Evolutionary conservation across 495 filamentous ascomycete genomes (phyloP).

Genomic region (Lepidopterella palustris): DNA sequence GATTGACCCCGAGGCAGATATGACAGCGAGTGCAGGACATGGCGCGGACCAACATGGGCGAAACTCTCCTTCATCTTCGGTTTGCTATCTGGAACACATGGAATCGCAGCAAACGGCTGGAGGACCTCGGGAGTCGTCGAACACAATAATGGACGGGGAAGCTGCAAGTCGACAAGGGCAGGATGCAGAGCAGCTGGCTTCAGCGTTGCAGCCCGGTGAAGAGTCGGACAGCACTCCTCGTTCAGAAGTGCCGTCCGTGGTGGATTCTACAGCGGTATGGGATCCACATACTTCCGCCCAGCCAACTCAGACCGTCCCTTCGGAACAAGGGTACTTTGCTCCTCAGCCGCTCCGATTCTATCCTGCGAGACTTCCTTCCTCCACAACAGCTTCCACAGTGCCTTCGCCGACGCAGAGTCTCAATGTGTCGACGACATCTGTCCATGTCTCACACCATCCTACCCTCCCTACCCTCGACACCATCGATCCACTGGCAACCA

Average conservation of each 20-base stretch:
- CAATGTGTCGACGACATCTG: slow-evolving; percentile 19
- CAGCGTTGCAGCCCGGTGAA: slow-evolving; percentile 3
- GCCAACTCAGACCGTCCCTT: background rate
- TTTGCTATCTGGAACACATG: slow-evolving; percentile 18
- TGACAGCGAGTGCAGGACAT: slow-evolving; percentile 14
- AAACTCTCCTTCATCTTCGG: slow-evolving; percentile 25
- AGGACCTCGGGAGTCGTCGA: background rate
- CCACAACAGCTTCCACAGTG: slow-evolving; percentile 14
- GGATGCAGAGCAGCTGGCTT: background rate
- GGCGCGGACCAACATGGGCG: slow-evolving; percentile 6
- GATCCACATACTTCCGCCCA: background rate
- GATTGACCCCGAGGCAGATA: slow-evolving; percentile 9
- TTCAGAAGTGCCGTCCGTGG: slow-evolving; percentile 24
- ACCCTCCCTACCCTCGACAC: background rate
- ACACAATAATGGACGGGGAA: background rate
- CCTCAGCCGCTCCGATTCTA: slow-evolving; percentile 24
- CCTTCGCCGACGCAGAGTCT: slow-evolving; percentile 20
- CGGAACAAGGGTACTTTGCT: slow-evolving; percentile 26
- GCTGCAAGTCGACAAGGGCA: background rate
- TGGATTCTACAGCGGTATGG: background rate
- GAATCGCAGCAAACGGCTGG: background rate
- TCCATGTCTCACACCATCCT: slow-evolving; percentile 3
- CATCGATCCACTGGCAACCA: background rate
- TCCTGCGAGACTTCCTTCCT: slow-evolving; percentile 11
- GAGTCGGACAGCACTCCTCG: slow-evolving; percentile 31